phyloP scores from a whole-genome alignment of 768 basidiomycete genomes.

The Scleroderma bovista region DNA sequence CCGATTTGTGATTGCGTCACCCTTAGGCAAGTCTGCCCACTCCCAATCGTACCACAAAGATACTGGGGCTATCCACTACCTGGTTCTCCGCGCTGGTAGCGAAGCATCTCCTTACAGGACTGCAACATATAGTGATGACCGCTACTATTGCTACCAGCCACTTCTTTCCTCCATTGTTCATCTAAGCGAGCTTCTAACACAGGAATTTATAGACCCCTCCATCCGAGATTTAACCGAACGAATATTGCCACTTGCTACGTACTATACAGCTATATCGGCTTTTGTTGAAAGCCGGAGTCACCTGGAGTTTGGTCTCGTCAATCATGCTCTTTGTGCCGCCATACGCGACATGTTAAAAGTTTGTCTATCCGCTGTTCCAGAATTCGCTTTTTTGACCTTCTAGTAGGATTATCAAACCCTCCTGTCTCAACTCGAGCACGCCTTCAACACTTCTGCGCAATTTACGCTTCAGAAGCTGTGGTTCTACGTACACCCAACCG shows the following conservation, averaged over 20 bases:
- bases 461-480: conserved; percentile 97
- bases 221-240: conserved; percentile 81
- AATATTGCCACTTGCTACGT: conserved; percentile 88
- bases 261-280: conserved; percentile 88
- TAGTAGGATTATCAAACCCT: conserved; percentile 88
- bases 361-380: conserved; percentile 10
- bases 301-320: conserved; percentile 88
- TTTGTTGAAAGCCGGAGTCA: conserved; percentile 87
- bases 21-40: conserved; percentile 55
- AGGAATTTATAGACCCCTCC: conserved; percentile 62
- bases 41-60: neutral
- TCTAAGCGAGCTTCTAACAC: neutral
- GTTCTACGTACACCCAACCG: conserved; percentile 94
- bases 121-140: too few species aligned
- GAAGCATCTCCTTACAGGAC: neutral
- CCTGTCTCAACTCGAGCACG: conserved; percentile 89
- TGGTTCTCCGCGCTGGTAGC: neutral
- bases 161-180: neutral
- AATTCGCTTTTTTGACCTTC: neutral
- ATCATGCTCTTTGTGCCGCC: conserved; percentile 91
- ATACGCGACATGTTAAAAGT: conserved; percentile 93
- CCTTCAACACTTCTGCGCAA: conserved; percentile 78
- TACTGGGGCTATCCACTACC: neutral
- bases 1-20: conserved; percentile 64
- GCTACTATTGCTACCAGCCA: too few species aligned